Evolutionary conservation across 2,329 filamentous ascomycete species (phyloP), one percentile per base, ranked within the genome.

Genomic region (Neonectria coccinea): DNA sequence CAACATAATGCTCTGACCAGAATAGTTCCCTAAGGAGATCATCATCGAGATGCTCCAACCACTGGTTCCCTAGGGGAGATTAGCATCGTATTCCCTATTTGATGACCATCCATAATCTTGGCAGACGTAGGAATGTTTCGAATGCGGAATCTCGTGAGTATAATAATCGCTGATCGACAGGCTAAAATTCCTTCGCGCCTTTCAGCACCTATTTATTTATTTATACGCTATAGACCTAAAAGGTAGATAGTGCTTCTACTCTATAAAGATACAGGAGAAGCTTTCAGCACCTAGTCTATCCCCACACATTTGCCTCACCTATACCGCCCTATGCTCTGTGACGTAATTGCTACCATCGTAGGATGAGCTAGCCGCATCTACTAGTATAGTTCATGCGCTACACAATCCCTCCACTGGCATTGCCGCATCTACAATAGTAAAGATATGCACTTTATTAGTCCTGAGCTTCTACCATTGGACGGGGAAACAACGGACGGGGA

Each of bases 141-240:
- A 47, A 47, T 47, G 20, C 44, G 44, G 44, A 22, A 47, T 25
- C 44, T 47, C 44, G 44, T 47, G 44, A 25, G 20, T 20, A 27
- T 10, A 47, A 14, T 47, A 2, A 22, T 27, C 44, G 41, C n/a
- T 44, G 41, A 44, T 44, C n/a, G 41, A 44, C 41, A 44, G 8
- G 41, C 41, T 44, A 20, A 44, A 18, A 44, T 22, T 44, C 41
- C 41, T 44, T 44, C 41, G 41, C 41, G 2, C 41, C 41, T 44
- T 42, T 20, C 10, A 11, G 41, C 41, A 44, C 41, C 18, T 47
- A 25, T n/a, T n/a, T n/a, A n/a, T n/a, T n/a, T n/a, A n/a, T n/a
- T n/a, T n/a, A n/a, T n/a, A n/a, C n/a, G n/a, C n/a, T n/a, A n/a
- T n/a, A n/a, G n/a, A n/a, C n/a, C n/a, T n/a, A n/a, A n/a, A n/a